Base-by-base conservation (phyloP, 768 basidiomycete species). In the Tricholoma furcatifolium region DNA sequence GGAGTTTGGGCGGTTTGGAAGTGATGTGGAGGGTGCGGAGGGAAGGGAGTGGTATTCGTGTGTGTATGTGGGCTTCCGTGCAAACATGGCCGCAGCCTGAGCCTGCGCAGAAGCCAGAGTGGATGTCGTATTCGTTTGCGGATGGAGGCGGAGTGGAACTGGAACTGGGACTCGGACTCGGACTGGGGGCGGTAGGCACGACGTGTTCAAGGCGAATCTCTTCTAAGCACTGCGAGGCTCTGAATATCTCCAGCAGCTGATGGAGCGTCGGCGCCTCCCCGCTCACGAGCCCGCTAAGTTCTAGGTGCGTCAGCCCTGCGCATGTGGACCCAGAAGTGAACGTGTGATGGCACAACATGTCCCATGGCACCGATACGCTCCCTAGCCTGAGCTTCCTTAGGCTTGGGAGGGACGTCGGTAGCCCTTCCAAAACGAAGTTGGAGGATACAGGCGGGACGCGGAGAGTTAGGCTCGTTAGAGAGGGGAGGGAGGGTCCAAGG, bases 311-410 rank as follows among this genome's bases (percentile, higher is more conserved):
- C 31, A 77, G 64, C 34, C 63, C 57, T 0, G 48, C 40, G 54
- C 69, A 73, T 14, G 57, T n/a, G n/a, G n/a, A n/a, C n/a, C n/a
- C n/a, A n/a, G n/a, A n/a, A n/a, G n/a, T n/a, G n/a, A n/a, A n/a
- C n/a, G n/a, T n/a, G n/a, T n/a, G n/a, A n/a, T n/a, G n/a, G n/a
- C n/a, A n/a, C n/a, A n/a, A n/a, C n/a, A n/a, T 55, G n/a, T 68
- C 55, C 73, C 72, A 75, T 7, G 51, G 61, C 1, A 76, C 54
- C 0, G 71, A 61, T 20, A 75, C 68, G 18, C 69, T 59, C 32
- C 71, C 67, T 2, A 77, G 65, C 0, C 56, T 54, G 34, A 77
- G 67, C 12, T 60, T 62, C 21, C 64, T 69, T 17, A 75, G 60
- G 36, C 43, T 56, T 7, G 73, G 70, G 7, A 75, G 44, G 49